Base-by-base conservation (phyloP, 1,139 yeast species). In the Eremothecium sinecaudum region DNA sequence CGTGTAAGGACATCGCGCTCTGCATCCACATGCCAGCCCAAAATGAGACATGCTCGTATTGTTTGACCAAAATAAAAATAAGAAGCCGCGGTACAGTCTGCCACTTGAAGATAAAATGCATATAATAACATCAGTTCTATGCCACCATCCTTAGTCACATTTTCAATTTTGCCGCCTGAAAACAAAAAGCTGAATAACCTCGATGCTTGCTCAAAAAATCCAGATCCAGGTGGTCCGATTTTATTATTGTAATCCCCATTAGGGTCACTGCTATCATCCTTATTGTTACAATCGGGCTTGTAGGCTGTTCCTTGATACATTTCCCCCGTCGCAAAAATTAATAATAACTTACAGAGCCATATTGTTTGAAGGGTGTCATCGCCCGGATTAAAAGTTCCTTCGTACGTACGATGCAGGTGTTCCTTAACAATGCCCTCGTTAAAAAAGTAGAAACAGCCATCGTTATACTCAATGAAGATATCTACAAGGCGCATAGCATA, bases 1-100 rank as follows among this genome's bases (percentile, higher is more conserved):
- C 82, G 58, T 37, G 75, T 67, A 35, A 79, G 52, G 19, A 66
- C 63, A 39, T 75, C 82, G 47, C 74, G 73, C 38, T 79, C 86
- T 5, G 84, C 79, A 59, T 80, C 90, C 2, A 79, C 90, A 56
- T 83, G 94, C 75, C 83, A 70, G 1, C 94, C 94, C 20, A 81
- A 58, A 27, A 80, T 71, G 37, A 82, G 62, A 2, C 90, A 76
- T 0, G 87, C 75, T 38, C 93, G 64, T 34, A 82, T 58, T 0
- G 93, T 92, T 39, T 79, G 66, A 1, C 93, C 93, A 53, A 80
- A 78, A 52, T 79, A 79, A 45, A 81, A 77, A 45, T 81, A 82
- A 4, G 90, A 79, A 0, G 92, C 83, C 6, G 79, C 76, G 1
- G 90, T 79, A 48, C 90, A 79, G 51, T 82, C 93, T 1, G 92